Base-by-base conservation (phyloP, 495 filamentous ascomycete species). In the Penicillium canariense region DNA sequence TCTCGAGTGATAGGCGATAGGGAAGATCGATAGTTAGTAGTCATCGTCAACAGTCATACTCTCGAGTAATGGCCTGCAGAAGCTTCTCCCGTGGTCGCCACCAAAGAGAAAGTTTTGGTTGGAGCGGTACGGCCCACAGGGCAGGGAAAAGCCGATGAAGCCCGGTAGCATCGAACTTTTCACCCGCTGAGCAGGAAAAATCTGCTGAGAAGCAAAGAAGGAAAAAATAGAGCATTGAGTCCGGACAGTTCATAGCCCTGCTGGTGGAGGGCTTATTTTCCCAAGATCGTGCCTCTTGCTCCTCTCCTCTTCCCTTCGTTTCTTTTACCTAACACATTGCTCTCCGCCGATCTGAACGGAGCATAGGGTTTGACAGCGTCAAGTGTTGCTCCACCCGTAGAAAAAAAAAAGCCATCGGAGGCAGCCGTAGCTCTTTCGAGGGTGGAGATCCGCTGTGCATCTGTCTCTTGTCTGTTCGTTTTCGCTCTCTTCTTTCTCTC, bases 331-430 rank as follows among this genome's bases (percentile, higher is more conserved):
- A 46, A 46, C 25, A 28, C 11, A 30, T 46, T 28, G n/a, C 23
- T 32, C 51, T 39, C 34, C 51, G 56, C 50, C 53, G 46, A 56
- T 62, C 49, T 40, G 28, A 42, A 35, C 34, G 48, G 18, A 17
- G 28, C 6, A 28, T 54, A 54, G 46, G 52, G 52, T 49, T 26
- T 55, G n/a, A n/a, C 58, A 48, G 35, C 56, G 61, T 66, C 58
- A 55, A 47, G 51, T 57, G 43, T 43, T 65, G 61, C 57, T 68
- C 62, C 61, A 63, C 64, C 38, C n/a, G n/a, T n/a, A n/a, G n/a
- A 17, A 12, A 12, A 25, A 42, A 42, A 40, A 23, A 20, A 11
- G 18, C 38, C 38, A 39, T n/a, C n/a, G n/a, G n/a, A n/a, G n/a
- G n/a, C n/a, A n/a, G n/a, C n/a, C n/a, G n/a, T n/a, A n/a, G n/a